A percentile compares a stretch with the other conserved stretches of the same genome.
phyloP scores from a whole-genome alignment of 495 filamentous ascomycete species.

The Xylaria bambusicola region DNA sequence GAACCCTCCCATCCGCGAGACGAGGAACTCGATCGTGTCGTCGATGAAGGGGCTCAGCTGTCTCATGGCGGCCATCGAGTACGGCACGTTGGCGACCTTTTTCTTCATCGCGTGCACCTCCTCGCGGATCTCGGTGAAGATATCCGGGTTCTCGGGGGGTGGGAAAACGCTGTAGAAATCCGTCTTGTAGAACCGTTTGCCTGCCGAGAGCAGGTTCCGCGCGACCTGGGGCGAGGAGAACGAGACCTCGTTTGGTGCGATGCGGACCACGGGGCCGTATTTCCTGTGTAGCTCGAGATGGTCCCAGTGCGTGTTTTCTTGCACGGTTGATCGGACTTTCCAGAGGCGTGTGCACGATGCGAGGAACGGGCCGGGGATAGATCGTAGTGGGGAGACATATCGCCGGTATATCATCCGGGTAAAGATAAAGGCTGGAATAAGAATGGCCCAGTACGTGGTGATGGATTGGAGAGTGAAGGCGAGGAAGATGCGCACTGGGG shows the following conservation, averaged over 20 bases:
- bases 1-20: constrained; percentile 41
- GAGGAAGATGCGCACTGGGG: constrained; percentile 33
- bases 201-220: constrained; percentile 48
- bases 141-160: constrained; percentile 59
- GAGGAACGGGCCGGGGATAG: constrained; percentile 52
- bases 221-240: constrained; percentile 54
- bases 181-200: constrained; percentile 59
- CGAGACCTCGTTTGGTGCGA: constrained; percentile 58
- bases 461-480: constrained; percentile 30
- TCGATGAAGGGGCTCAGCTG: constrained; percentile 51
- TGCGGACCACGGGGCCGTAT: constrained; percentile 59
- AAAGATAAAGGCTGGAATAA: constrained; percentile 36
- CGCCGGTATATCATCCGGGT: constrained; percentile 40
- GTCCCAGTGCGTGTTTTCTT: constrained; percentile 44
- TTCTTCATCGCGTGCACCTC: constrained; percentile 58
- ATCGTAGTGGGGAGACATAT: constrained; percentile 47
- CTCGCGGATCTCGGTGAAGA: constrained; percentile 59
- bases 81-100: constrained; percentile 55
- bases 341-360: constrained; percentile 52
- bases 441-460: constrained; percentile 37
- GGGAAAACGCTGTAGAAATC: constrained; percentile 58
- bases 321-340: constrained; percentile 41
- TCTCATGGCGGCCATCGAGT: constrained; percentile 56
- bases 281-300: constrained; percentile 52
- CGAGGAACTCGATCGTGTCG: constrained; percentile 48